These are phyloP conservation scores for Acanthamoeba sp. DNA, from an alignment of 208 protist species.

Conservation along the genomic window DNA sequence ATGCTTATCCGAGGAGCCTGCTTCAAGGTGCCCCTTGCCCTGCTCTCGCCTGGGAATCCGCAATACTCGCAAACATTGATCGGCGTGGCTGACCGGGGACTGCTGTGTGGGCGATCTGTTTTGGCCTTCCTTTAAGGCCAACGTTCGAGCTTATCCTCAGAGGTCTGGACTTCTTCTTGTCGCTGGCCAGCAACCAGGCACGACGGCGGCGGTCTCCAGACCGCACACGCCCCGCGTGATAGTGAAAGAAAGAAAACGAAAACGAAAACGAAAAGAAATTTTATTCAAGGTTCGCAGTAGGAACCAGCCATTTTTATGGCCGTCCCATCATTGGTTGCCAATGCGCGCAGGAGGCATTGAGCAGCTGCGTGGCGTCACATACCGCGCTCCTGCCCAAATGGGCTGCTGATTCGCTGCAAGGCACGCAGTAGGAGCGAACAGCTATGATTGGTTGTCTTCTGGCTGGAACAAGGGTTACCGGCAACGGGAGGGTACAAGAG, in stretches of 20 bases:
- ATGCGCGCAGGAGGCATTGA: background rate
- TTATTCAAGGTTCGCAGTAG: background rate
- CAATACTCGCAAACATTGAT: background rate
- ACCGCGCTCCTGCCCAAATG: background rate
- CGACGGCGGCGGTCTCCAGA: background rate
- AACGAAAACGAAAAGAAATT: background rate
- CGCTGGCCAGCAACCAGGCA: background rate
- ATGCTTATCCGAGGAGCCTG: background rate
- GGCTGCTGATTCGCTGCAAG: background rate
- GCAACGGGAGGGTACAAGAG: background rate
- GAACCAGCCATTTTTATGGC: background rate
- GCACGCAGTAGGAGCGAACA: background rate
- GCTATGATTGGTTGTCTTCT: background rate
- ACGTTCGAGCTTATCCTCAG: background rate
- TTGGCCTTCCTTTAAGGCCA: background rate
- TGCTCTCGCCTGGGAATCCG: background rate
- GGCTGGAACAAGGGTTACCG: no score
- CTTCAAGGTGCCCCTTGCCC: background rate
- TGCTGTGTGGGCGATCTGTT: background rate
- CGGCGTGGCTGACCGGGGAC: background rate
- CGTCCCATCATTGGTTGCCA: background rate
- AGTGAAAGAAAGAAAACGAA: background rate
- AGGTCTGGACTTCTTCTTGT: constrained; percentile 35
- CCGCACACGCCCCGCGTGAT: no score
- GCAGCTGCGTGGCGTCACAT: background rate